Evolutionary conservation across 2,329 filamentous ascomycete genomes (phyloP).

Genomic region (Bipolaris sorokiniana): DNA sequence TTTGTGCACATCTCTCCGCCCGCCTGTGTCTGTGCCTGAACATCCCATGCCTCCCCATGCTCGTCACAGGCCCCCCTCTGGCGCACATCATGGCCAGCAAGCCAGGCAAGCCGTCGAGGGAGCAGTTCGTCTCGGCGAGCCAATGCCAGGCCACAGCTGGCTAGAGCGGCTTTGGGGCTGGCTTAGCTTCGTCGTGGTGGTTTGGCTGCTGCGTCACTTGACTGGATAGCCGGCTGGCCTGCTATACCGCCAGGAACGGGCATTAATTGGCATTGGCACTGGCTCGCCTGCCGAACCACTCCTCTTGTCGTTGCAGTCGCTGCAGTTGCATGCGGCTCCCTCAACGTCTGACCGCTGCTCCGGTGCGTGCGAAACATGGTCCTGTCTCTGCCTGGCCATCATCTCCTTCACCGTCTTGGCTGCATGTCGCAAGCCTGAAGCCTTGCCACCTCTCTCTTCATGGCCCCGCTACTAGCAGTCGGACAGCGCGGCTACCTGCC

Average conservation of each 20-base stretch:
- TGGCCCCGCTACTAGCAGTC: constrained; percentile 8
- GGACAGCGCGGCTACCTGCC: constrained; percentile 23
- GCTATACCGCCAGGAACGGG: not conserved
- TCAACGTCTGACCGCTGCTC: constrained; percentile 12
- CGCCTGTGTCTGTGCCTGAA: not conserved
- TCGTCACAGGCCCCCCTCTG: not conserved
- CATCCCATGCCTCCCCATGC: not conserved
- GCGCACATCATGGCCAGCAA: constrained; percentile 6
- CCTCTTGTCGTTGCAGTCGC: too few relatives aligned
- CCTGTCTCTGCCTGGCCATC: constrained; percentile 7
- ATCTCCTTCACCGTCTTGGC: constrained; percentile 31
- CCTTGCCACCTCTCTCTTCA: constrained; percentile 23
- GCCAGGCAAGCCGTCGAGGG: constrained; percentile 12
- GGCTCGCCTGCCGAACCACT: not conserved
- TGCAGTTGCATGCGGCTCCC: constrained; percentile 15
- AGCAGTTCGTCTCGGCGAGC: constrained; percentile 15
- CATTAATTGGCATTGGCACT: not conserved
- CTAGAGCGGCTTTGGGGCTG: constrained; percentile 5
- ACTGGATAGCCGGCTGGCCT: not conserved
- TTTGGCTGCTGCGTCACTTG: constrained; percentile 12
- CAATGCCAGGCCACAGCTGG: constrained; percentile 13
- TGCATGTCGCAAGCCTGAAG: constrained; percentile 25
- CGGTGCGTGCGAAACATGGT: constrained; percentile 5
- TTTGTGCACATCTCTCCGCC: not conserved
- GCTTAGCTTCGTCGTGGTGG: constrained; percentile 10